These are phyloP conservation scores for Sextonia rubra DNA, from an alignment of 164 flowering plant species.

Conservation along the genomic window DNA sequence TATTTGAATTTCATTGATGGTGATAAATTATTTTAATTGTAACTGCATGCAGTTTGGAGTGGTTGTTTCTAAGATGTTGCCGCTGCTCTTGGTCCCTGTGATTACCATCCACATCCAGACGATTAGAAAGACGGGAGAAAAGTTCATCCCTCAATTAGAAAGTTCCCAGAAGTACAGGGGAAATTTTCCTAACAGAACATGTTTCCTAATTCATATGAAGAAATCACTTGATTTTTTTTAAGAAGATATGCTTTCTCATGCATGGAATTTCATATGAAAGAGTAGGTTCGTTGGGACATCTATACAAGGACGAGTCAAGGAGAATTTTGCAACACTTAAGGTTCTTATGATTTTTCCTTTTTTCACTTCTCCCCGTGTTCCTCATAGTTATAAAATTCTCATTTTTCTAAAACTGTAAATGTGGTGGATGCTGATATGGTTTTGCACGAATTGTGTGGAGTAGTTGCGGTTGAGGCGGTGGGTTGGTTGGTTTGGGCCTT, in stretches of 20 bases:
- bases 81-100: neutral
- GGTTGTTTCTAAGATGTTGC: conserved; percentile 13
- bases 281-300: neutral
- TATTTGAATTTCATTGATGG: neutral
- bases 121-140: neutral
- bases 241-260: neutral
- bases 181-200: neutral
- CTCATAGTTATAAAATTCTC: no score
- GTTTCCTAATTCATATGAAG: neutral
- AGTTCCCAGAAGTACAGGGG: neutral
- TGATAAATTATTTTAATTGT: no score
- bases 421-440: no score
- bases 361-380: no score
- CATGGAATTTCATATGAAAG: neutral
- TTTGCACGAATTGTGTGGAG: no score
- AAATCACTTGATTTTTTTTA: neutral
- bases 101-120: neutral
- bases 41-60: conserved; percentile 9
- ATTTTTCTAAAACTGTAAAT: no score
- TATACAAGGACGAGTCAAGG: neutral
- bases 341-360: no score
- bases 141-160: neutral
- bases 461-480: no score
- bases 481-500: no score
- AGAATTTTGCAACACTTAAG: no score